A percentile compares a stretch with the other conserved stretches of the same genome.
phyloP scores from a whole-genome alignment of 176 grass and related monocot species.

The Ensete glaucum region DNA sequence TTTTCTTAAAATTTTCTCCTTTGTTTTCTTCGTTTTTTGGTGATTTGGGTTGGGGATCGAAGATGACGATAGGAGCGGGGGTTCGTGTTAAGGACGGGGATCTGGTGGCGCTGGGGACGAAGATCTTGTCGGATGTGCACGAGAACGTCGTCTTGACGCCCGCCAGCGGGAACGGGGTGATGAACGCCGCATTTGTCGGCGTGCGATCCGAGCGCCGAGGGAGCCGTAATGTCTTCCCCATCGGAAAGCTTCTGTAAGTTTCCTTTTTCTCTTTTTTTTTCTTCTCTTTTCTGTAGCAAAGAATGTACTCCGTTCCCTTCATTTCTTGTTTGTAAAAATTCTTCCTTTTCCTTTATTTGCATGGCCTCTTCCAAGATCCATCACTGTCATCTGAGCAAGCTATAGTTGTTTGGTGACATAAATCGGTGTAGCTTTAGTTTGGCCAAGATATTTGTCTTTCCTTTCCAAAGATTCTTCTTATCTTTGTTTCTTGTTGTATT shows the following conservation, averaged over 20 bases:
- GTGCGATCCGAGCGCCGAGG: slow-evolving; percentile 31
- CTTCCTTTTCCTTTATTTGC: too few relatives aligned
- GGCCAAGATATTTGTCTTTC: background rate
- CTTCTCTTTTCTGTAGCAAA: background rate
- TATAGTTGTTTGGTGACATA: too few relatives aligned
- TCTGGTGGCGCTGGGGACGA: slow-evolving; percentile 45
- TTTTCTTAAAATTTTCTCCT: too few relatives aligned
- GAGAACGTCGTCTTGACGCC: slow-evolving; percentile 52
- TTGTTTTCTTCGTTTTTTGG: too few relatives aligned
- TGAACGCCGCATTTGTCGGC: slow-evolving; percentile 58
- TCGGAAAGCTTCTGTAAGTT: slow-evolving; percentile 71
- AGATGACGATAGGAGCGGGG: slow-evolving; percentile 67
- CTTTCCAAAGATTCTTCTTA: background rate
- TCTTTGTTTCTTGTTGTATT: too few relatives aligned
- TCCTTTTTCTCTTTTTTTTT: background rate
- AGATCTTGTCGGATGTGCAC: slow-evolving; percentile 39
- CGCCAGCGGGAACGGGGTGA: slow-evolving; percentile 33
- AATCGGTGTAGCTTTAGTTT: too few relatives aligned
- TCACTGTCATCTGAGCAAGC: too few relatives aligned
- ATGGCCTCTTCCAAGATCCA: too few relatives aligned
- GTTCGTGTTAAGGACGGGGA: slow-evolving; percentile 47
- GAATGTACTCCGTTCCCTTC: background rate
- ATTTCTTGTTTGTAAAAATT: background rate
- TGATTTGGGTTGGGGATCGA: background rate
- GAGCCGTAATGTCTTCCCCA: slow-evolving; percentile 58